Base-by-base conservation (phyloP, 257 asterid species). In the Solanum pimpinellifolium region DNA sequence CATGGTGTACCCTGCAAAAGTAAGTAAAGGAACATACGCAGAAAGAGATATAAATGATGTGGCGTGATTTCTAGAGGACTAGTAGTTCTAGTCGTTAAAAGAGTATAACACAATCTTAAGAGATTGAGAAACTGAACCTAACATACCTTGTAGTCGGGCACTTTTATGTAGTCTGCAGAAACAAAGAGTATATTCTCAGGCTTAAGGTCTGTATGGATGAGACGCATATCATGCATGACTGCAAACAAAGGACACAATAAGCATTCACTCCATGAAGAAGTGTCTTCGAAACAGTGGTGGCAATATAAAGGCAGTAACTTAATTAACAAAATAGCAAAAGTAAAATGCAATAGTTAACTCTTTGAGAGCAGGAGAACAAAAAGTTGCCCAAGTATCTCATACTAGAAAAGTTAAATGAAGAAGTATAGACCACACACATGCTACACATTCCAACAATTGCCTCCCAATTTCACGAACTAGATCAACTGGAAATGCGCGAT, bases 381-480 rank as follows among this genome's bases (percentile, higher is more conserved):
- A 85, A 87, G 52, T 16, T 27, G 70, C 75, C 86, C 56, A 59
- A 84, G 86, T 46, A 76, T 68, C 72, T 89, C 84, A 87, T 41
- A 87, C 80, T 56, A 83, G 68, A 91, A 81, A 75, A 80, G 85
- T 81, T 44, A 81, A 81, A 20, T 47, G 69, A 47, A 70, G 83
- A 47, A 86, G 72, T 37, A 77, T 86, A 73, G 88, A 86, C 41
- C 88, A 92, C 94, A 91, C 91, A 91, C 93, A 92, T 92, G 94
- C 91, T 90, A 92, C 91, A 88, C 94, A 92, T 90, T 92, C 94
- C 94, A 92, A 92, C 69, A 91, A 89, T 90, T 92, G 94, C 90
- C 91, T 89, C 85, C 91, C 94, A 92, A 91, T 92, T 92, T 92
- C 94, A 83, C 94, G 93, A 86, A 92, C 94, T 89, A 92, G 93